Conservation (phyloP, 2,329 filamentous ascomycete species). For the Rutstroemia sp. region DNA sequence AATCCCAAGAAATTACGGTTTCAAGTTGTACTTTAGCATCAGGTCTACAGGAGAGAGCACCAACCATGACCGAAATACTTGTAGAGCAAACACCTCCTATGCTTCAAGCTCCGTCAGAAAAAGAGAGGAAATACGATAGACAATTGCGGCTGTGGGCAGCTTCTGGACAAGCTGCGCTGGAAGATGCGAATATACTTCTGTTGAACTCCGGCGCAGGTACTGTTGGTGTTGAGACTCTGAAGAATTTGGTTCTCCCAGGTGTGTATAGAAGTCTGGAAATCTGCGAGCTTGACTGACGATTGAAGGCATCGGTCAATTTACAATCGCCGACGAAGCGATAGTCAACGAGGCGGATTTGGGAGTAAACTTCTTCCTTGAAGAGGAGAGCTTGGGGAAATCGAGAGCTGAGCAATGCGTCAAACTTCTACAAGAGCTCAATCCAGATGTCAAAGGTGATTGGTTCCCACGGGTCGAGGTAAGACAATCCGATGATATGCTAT, state of each 20-base stretch:
- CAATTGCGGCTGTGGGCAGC: constrained; percentile 95
- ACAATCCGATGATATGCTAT: too few species aligned
- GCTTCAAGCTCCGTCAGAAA: constrained; percentile 47
- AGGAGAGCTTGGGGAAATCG: constrained; percentile 65
- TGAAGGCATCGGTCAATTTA: constrained; percentile 78
- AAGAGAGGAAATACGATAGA: constrained; percentile 80
- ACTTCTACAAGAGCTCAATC: constrained; percentile 80
- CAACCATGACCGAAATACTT: constrained; percentile 24
- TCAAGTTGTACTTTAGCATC: too few species aligned
- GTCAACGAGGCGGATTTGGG: constrained; percentile 83
- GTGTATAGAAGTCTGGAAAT: constrained; percentile 15
- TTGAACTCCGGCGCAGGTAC: constrained; percentile 83
- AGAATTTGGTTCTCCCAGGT: constrained; percentile 93
- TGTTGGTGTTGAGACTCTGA: constrained; percentile 83
- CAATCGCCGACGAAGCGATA: constrained; percentile 71
- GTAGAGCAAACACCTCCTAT: constrained; percentile 34
- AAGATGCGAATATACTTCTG: constrained; percentile 84
- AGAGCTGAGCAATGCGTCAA: constrained; percentile 73
- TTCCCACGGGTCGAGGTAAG: constrained; percentile 42
- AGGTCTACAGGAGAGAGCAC: too few species aligned
- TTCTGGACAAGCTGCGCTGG: constrained; percentile 80
- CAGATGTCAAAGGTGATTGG: constrained; percentile 78
- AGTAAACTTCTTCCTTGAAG: constrained; percentile 93
- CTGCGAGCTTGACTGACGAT: constrained; percentile 8
- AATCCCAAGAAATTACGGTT: too few species aligned